Conservation (phyloP, 2,329 filamentous ascomycete species). For the Microdochium nivale region DNA sequence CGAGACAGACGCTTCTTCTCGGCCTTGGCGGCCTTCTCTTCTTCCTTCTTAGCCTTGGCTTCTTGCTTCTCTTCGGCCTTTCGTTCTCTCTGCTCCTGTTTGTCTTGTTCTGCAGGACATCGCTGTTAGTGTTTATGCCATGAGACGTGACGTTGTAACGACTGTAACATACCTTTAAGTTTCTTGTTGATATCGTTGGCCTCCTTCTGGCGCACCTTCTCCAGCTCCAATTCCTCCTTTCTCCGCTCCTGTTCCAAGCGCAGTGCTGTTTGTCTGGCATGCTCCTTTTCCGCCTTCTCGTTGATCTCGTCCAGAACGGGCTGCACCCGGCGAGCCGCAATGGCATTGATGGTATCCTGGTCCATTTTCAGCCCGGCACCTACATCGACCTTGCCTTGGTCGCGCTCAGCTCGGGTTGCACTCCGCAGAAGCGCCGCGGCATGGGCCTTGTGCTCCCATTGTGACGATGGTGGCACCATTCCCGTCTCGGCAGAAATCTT, state of each 20-base stretch:
- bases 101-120: conserved; percentile 31
- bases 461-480: conserved; percentile 58
- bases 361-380: conserved; percentile 77
- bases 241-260: conserved; percentile 57
- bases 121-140: not conserved
- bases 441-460: conserved; percentile 74
- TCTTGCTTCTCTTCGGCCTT: conserved; percentile 41
- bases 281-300: conserved; percentile 64
- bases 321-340: conserved; percentile 69
- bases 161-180: conserved; percentile 44
- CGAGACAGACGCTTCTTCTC: conserved; percentile 43
- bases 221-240: conserved; percentile 45
- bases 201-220: conserved; percentile 43
- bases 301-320: conserved; percentile 81
- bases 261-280: conserved; percentile 55
- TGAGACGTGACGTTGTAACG: not conserved
- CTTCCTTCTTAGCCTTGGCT: conserved; percentile 31
- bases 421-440: conserved; percentile 59
- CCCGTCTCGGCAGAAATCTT: conserved; percentile 70
- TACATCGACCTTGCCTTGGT: conserved; percentile 53
- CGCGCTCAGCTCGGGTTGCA: conserved; percentile 47
- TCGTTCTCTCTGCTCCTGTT: conserved; percentile 33
- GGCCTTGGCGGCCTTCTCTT: conserved; percentile 41
- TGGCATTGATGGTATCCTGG: conserved; percentile 66
- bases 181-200: conserved; percentile 43